These are phyloP conservation scores for Suillus ampliporus DNA, from an alignment of 768 basidiomycete species.

Conservation along the genomic window DNA sequence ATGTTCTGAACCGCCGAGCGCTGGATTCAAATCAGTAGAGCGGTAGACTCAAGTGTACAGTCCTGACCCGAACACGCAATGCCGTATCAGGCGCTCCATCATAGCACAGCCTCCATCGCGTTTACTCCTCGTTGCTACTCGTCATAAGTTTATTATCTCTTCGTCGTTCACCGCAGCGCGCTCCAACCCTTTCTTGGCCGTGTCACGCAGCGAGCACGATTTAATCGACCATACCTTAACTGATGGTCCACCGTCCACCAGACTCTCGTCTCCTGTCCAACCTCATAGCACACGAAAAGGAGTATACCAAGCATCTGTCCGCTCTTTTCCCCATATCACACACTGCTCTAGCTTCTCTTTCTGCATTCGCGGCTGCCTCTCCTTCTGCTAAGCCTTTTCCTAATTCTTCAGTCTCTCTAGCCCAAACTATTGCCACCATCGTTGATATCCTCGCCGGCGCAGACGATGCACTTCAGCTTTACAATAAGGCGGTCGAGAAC, in stretches of 20 bases:
- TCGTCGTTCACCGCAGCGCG: constrained; percentile 5
- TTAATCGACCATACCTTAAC: background rate
- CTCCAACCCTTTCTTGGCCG: background rate
- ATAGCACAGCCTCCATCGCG: no score
- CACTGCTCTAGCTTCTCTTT: constrained; percentile 65
- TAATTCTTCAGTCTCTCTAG: constrained; percentile 31
- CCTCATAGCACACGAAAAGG: constrained; percentile 73
- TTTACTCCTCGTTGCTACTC: no score
- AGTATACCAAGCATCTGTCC: constrained; percentile 66
- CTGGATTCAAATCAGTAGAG: no score
- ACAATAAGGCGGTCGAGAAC: constrained; percentile 62
- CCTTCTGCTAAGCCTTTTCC: constrained; percentile 55
- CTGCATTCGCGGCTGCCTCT: constrained; percentile 76
- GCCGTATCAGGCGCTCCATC: no score
- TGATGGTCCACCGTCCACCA: constrained; percentile 74
- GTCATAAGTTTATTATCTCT: background rate
- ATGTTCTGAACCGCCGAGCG: no score
- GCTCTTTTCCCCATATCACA: constrained; percentile 63
- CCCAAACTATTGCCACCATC: constrained; percentile 42
- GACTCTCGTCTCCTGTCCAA: constrained; percentile 76
- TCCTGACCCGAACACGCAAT: no score
- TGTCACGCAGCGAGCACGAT: background rate
- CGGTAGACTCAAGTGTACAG: no score
- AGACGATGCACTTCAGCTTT: constrained; percentile 70
- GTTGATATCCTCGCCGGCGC: constrained; percentile 63